These are phyloP conservation scores for Arctium minus DNA, from an alignment of 129 eudicot genomes.

Conservation along the genomic window DNA sequence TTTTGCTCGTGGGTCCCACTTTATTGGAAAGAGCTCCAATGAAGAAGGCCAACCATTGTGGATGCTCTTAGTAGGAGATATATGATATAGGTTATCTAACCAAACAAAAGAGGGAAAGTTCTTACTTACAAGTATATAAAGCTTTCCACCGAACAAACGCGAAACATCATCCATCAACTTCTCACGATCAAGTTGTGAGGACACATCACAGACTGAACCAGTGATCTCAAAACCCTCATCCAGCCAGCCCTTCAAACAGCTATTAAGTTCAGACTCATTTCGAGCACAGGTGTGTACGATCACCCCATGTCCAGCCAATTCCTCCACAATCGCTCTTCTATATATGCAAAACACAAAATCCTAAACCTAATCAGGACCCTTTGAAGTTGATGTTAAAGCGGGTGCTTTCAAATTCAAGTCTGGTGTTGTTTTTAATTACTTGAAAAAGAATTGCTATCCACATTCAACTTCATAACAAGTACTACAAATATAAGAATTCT, in stretches of 20 bases:
- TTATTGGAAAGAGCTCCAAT: neutral
- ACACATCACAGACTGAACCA: conserved; percentile 70
- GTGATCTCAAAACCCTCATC: conserved; percentile 46
- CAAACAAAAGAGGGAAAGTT: neutral
- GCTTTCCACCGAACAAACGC: conserved; percentile 43
- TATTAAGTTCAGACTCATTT: conserved; percentile 44
- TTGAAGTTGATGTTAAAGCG: neutral
- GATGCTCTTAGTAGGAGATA: neutral
- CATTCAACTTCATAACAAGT: neutral
- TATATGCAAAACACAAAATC: neutral
- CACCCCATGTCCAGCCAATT: conserved; percentile 67
- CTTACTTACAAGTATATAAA: conserved; percentile 51
- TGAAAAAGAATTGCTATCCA: neutral
- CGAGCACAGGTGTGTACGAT: conserved; percentile 69
- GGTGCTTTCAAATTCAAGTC: neutral
- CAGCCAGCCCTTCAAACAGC: conserved; percentile 50
- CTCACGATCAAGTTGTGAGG: conserved; percentile 39
- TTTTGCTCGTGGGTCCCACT: neutral
- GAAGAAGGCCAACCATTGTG: neutral
- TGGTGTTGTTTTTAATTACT: neutral
- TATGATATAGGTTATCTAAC: too few species aligned
- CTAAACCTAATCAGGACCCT: neutral
- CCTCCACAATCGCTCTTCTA: conserved; percentile 74
- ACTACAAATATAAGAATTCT: neutral
- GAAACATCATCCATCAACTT: conserved; percentile 43